Conservation (phyloP, 805 yeast species). For the Wickerhamomyces alni region DNA sequence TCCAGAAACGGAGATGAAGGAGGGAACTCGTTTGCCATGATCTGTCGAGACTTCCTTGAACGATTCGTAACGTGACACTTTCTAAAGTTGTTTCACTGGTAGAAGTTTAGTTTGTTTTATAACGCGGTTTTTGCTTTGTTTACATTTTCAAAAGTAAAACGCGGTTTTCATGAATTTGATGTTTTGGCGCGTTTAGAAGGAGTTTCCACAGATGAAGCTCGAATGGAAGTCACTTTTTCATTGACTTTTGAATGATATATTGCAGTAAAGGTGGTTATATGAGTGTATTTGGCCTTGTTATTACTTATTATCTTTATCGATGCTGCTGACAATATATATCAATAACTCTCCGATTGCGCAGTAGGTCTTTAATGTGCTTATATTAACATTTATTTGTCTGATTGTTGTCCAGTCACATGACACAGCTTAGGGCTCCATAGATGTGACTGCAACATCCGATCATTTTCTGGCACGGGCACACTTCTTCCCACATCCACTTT, state of each 20-base stretch:
- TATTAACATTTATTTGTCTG: too few species aligned
- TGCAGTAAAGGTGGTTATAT: too few species aligned
- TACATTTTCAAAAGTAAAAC: constrained; percentile 5
- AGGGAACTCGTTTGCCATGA: constrained; percentile 24
- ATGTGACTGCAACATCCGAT: too few species aligned
- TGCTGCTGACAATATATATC: too few species aligned
- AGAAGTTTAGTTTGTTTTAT: not conserved
- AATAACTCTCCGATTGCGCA: too few species aligned
- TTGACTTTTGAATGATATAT: too few species aligned
- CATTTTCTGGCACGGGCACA: not conserved
- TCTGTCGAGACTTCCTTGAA: not conserved
- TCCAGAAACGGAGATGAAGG: constrained; percentile 33
- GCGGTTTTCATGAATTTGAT: too few species aligned
- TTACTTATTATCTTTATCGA: too few species aligned
- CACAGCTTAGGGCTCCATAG: too few species aligned
- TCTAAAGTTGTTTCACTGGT: not conserved
- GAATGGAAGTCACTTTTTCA: not conserved
- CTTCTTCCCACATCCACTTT: not conserved
- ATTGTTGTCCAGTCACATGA: too few species aligned
- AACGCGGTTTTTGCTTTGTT: constrained; percentile 4
- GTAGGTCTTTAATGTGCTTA: too few species aligned
- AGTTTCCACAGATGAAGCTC: not conserved
- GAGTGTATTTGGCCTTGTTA: not conserved
- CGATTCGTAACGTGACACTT: not conserved
- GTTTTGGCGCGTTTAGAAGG: too few species aligned